These are phyloP conservation scores for Candida odintsovae DNA, from an alignment of 805 yeast genomes.

Conservation along the genomic window DNA sequence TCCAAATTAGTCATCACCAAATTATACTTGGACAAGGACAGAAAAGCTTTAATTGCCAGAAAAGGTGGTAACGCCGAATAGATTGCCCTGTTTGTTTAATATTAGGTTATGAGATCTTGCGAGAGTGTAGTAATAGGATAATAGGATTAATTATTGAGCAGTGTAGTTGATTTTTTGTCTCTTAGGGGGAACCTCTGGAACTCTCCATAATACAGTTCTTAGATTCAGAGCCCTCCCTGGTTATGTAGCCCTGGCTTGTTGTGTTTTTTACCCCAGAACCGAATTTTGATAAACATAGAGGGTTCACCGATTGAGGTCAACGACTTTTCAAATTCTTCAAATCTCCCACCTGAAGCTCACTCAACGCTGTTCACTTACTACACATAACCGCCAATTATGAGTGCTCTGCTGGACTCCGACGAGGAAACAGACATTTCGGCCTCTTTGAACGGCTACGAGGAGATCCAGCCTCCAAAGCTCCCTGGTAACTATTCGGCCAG, in stretches of 20 bases:
- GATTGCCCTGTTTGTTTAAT: constrained; percentile 25
- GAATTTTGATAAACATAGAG: neutral
- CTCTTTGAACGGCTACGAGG: constrained; percentile 20
- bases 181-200: too few species aligned
- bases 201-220: too few species aligned
- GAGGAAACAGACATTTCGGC: constrained; percentile 23
- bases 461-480: constrained; percentile 36
- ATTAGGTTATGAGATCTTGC: constrained; percentile 8
- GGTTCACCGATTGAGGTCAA: neutral
- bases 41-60: constrained; percentile 95
- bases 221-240: neutral
- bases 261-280: constrained; percentile 1
- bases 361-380: neutral
- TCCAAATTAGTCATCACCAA: constrained; percentile 98
- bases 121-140: neutral
- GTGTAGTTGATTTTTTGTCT: neutral
- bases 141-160: neutral
- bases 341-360: neutral
- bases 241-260: neutral
- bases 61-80: constrained; percentile 97
- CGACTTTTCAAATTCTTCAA: neutral
- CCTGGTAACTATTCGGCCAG: constrained; percentile 54
- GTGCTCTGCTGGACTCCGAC: constrained; percentile 26
- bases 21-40: constrained; percentile 97
- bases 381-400: constrained; percentile 15